Conservation (phyloP, 2,329 filamentous ascomycete species). For the Daldinia sp. region DNA sequence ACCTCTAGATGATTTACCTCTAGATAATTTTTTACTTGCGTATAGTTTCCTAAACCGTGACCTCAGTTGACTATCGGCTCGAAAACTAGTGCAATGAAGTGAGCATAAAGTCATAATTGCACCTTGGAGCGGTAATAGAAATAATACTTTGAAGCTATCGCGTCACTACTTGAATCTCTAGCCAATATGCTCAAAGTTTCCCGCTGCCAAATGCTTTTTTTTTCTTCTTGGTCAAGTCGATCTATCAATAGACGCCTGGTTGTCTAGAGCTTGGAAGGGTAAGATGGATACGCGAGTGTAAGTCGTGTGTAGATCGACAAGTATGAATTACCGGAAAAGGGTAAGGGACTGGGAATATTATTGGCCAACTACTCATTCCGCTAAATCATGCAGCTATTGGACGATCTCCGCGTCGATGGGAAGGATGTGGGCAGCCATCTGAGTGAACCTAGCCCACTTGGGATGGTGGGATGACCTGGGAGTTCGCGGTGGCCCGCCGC, state of each 20-base stretch:
- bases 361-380: conserved; percentile 29
- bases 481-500: conserved; percentile 19
- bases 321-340: conserved; percentile 35
- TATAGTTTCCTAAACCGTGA: conserved; percentile 8
- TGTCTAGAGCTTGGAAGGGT: conserved; percentile 21
- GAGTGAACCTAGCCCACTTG: conserved; percentile 16
- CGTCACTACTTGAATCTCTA: no score
- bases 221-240: conserved; percentile 8
- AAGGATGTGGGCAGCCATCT: conserved; percentile 35
- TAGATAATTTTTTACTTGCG: conserved; percentile 22
- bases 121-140: conserved; percentile 3
- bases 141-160: no score
- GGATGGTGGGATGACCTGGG: conserved; percentile 36
- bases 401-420: conserved; percentile 34
- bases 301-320: conserved; percentile 35
- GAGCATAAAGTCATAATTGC: conserved; percentile 8
- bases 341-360: conserved; percentile 32
- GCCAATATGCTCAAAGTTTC: no score
- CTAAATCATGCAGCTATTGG: conserved; percentile 40
- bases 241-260: conserved; percentile 11
- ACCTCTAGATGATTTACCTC: conserved; percentile 20
- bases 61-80: conserved; percentile 16
- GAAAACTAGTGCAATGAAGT: conserved; percentile 11
- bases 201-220: conserved; percentile 17
- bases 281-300: conserved; percentile 31